phyloP scores from a whole-genome alignment of 129 eudicot species.

The Escallonia rubra region DNA sequence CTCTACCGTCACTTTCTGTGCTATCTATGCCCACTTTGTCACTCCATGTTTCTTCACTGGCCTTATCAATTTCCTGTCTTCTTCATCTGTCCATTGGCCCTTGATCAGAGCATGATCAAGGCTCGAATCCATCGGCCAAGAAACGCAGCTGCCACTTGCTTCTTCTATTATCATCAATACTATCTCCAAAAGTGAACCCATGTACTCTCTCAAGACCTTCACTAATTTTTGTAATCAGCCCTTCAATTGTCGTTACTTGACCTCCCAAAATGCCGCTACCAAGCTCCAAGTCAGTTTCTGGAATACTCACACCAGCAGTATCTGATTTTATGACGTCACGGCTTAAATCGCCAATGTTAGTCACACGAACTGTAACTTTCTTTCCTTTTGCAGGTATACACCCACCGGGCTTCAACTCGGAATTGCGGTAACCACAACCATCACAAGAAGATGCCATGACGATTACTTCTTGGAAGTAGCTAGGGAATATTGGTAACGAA shows the following conservation, averaged over 20 bases:
- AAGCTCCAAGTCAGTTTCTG: constrained; percentile 85
- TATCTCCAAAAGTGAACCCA: constrained; percentile 94
- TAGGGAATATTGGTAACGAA: constrained; percentile 87
- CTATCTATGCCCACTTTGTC: too few relatives aligned
- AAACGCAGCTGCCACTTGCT: constrained; percentile 76
- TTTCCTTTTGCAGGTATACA: constrained; percentile 72
- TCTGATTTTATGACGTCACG: constrained; percentile 95
- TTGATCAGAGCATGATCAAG: too few relatives aligned
- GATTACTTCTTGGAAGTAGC: constrained; percentile 89
- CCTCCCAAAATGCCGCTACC: constrained; percentile 92
- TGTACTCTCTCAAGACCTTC: constrained; percentile 94
- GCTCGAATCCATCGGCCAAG: too few relatives aligned
- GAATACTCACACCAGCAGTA: constrained; percentile 77
- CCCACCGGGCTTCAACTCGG: constrained; percentile 94
- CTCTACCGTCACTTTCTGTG: too few relatives aligned
- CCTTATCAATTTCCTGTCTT: too few relatives aligned
- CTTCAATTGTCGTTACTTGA: constrained; percentile 86
- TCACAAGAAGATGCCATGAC: constrained; percentile 97
- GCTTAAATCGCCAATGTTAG: constrained; percentile 57
- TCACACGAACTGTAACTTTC: constrained; percentile 51
- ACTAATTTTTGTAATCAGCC: constrained; percentile 72
- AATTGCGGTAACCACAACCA: constrained; percentile 82
- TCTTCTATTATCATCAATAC: constrained; percentile 64
- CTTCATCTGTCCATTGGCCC: too few relatives aligned
- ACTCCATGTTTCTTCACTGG: too few relatives aligned